These are phyloP conservation scores for Irpex sp. DNA, from an alignment of 1,284 basidiomycete genomes.

Conservation along the genomic window DNA sequence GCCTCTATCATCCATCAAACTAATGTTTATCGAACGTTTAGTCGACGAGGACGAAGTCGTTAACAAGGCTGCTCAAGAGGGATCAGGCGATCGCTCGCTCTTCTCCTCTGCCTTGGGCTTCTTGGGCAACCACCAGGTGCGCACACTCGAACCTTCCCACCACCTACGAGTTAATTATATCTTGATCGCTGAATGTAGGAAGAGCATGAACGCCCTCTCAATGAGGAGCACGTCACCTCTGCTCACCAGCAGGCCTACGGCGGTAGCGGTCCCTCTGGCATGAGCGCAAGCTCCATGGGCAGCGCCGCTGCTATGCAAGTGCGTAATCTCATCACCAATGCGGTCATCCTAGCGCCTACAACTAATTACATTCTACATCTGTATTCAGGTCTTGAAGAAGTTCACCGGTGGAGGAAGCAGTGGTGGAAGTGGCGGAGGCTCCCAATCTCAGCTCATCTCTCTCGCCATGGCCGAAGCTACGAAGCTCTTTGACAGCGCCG, in stretches of 20 bases:
- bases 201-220: constrained; percentile 50
- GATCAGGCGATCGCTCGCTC: constrained; percentile 47
- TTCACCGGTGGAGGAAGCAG: constrained; percentile 48
- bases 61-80: constrained; percentile 43
- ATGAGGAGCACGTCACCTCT: constrained; percentile 62
- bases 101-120: constrained; percentile 52
- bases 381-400: constrained; percentile 49
- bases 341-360: neutral
- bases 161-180: neutral
- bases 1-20: neutral
- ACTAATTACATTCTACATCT: neutral
- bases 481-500: constrained; percentile 69
- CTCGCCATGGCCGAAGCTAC: constrained; percentile 80
- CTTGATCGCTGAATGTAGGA: constrained; percentile 28
- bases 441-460: constrained; percentile 65
- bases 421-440: constrained; percentile 41
- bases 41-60: constrained; percentile 60
- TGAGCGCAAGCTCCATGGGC: constrained; percentile 62
- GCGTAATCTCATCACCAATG: constrained; percentile 7
- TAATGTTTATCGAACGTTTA: constrained; percentile 22
- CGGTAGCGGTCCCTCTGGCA: constrained; percentile 41
- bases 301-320: constrained; percentile 78
- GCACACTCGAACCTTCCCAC: constrained; percentile 5
- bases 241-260: constrained; percentile 63
- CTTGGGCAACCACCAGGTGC: constrained; percentile 48